phyloP scores from a whole-genome alignment of 148 eudicot species.

The Silene latifolia region DNA sequence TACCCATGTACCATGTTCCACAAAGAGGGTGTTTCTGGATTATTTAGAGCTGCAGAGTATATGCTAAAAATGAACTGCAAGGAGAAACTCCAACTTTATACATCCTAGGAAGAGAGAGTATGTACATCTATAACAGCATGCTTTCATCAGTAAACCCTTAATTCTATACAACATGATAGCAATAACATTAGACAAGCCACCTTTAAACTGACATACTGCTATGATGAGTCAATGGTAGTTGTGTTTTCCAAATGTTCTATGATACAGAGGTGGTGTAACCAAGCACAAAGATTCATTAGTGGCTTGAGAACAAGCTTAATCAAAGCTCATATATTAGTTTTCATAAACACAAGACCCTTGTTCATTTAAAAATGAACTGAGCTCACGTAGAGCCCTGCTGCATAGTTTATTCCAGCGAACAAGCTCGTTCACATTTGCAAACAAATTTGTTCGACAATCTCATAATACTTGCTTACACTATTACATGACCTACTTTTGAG shows the following conservation, averaged over 20 bases:
- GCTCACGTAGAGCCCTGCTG: too few species aligned
- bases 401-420: too few species aligned
- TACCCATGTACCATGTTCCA: too few species aligned
- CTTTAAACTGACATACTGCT: neutral
- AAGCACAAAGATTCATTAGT: too few species aligned
- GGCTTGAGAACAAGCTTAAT: neutral
- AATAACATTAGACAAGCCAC: neutral
- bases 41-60: too few species aligned
- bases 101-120: conserved; percentile 1
- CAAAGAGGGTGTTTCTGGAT: too few species aligned
- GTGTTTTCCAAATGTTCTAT: neutral
- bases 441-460: neutral
- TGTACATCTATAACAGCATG: neutral
- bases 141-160: neutral
- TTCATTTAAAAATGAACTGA: too few species aligned
- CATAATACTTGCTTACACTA: neutral
- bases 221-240: too few species aligned
- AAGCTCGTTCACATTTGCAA: neutral
- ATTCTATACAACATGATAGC: neutral
- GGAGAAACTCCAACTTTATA: neutral
- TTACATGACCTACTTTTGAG: neutral
- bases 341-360: too few species aligned
- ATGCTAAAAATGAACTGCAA: neutral
- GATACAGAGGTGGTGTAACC: neutral
- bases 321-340: neutral